Conservation (phyloP, 2,329 filamentous ascomycete genomes). For the Verticillium albo-atrum region DNA sequence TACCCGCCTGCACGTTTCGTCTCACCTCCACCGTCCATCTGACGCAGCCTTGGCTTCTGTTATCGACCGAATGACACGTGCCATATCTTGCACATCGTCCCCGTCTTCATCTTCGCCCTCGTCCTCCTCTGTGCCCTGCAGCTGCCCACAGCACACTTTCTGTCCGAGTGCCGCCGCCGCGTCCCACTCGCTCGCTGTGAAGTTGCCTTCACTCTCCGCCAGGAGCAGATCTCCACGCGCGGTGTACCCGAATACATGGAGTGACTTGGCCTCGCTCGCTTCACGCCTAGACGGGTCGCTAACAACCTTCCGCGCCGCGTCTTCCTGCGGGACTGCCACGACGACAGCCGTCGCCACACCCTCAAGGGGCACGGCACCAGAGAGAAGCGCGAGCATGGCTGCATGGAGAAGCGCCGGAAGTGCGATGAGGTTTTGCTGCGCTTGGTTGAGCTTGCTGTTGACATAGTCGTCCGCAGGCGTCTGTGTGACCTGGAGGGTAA, state of each 20-base stretch:
- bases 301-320: constrained; percentile 37
- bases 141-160: background rate
- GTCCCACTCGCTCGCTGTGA: constrained; percentile 73
- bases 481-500: constrained; percentile 72
- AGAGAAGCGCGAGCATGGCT: constrained; percentile 71
- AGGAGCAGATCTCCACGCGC: constrained; percentile 68
- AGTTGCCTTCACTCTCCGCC: constrained; percentile 76
- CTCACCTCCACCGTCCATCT: background rate
- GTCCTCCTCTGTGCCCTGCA: background rate
- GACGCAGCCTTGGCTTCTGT: constrained; percentile 1
- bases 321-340: constrained; percentile 50
- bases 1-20: background rate
- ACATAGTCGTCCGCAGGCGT: constrained; percentile 64
- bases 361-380: constrained; percentile 75
- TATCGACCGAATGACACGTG: background rate
- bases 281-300: constrained; percentile 60
- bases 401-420: constrained; percentile 82
- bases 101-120: background rate
- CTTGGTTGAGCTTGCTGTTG: constrained; percentile 55
- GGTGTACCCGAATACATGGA: constrained; percentile 84
- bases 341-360: constrained; percentile 64
- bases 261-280: constrained; percentile 59
- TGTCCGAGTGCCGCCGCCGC: constrained; percentile 32
- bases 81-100: background rate
- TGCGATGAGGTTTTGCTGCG: constrained; percentile 68